Conservation (phyloP, 257 asterid genomes). For the Cordia subcordata region DNA sequence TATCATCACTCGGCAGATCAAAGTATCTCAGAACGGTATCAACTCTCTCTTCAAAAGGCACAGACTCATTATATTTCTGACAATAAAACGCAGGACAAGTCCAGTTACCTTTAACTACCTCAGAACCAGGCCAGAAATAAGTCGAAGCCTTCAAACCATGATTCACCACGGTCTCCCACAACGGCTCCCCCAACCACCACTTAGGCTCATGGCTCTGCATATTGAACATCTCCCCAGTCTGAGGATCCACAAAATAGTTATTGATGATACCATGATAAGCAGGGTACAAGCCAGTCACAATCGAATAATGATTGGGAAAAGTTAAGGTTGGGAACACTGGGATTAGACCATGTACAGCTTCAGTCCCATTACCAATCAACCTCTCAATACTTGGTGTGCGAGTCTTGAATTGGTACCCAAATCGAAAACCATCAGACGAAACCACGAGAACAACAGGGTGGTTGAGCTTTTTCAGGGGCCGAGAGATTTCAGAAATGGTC, state of each 20-base stretch:
- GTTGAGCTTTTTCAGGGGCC: slow-evolving; percentile 44
- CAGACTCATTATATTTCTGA: slow-evolving; percentile 47
- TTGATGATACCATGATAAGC: slow-evolving; percentile 60
- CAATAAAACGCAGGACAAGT: slow-evolving; percentile 44
- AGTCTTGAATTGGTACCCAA: slow-evolving; percentile 69
- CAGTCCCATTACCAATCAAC: slow-evolving; percentile 54
- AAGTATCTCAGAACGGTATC: slow-evolving; percentile 56
- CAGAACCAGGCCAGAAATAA: slow-evolving; percentile 79
- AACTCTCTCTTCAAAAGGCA: slow-evolving; percentile 63
- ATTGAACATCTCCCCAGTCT: slow-evolving; percentile 41
- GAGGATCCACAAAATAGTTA: slow-evolving; percentile 54
- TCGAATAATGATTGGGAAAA: slow-evolving; percentile 72
- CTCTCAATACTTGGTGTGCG: slow-evolving; percentile 46
- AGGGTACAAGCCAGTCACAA: slow-evolving; percentile 76
- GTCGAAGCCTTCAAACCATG: slow-evolving; percentile 65
- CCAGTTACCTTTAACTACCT: slow-evolving; percentile 63
- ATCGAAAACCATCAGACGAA: slow-evolving; percentile 69
- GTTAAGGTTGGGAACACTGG: slow-evolving; percentile 73
- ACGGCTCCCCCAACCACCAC: slow-evolving; percentile 87
- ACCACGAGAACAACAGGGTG: slow-evolving; percentile 53
- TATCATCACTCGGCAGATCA: slow-evolving; percentile 45
- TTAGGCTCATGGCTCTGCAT: slow-evolving; percentile 56
- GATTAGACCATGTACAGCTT: slow-evolving; percentile 55
- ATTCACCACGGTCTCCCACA: slow-evolving; percentile 65
- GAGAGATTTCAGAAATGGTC: slow-evolving; percentile 21